Evolutionary conservation across 805 yeast species (phyloP).

Genomic region (Pichia paraexigua): DNA sequence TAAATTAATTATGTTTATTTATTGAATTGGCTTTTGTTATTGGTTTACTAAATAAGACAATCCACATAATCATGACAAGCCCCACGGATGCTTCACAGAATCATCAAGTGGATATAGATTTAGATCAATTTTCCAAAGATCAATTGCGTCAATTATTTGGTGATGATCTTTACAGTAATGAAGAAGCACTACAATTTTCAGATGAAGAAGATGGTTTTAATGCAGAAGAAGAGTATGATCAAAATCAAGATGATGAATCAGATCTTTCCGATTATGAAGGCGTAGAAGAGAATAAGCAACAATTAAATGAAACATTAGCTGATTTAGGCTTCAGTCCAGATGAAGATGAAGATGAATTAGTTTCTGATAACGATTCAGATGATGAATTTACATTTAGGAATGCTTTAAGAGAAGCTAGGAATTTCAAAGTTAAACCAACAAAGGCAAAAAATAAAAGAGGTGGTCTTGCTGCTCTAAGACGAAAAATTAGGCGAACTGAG

Average conservation of each 20-base stretch:
- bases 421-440: slow-evolving; percentile 43
- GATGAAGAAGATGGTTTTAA: slow-evolving; percentile 12
- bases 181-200: neutral
- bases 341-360: slow-evolving; percentile 22
- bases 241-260: slow-evolving; percentile 7
- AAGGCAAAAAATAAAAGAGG: slow-evolving; percentile 14
- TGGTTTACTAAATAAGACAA: neutral
- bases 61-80: neutral
- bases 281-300: slow-evolving; percentile 11
- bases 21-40: neutral
- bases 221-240: slow-evolving; percentile 11
- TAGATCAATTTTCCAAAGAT: slow-evolving; percentile 21
- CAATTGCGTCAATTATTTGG: slow-evolving; percentile 22
- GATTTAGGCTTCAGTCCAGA: slow-evolving; percentile 24
- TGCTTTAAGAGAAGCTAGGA: slow-evolving; percentile 60
- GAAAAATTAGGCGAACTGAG: slow-evolving; percentile 35
- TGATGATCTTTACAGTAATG: slow-evolving; percentile 12
- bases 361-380: slow-evolving; percentile 29
- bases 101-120: slow-evolving; percentile 1
- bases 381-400: slow-evolving; percentile 47
- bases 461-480: slow-evolving; percentile 30
- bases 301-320: slow-evolving; percentile 17
- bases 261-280: slow-evolving; percentile 13
- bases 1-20: neutral
- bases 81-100: neutral